A percentile compares a stretch with the other conserved stretches of the same genome.
phyloP scores from a whole-genome alignment of 805 yeast genomes.

The Suhomyces canberraensis region DNA sequence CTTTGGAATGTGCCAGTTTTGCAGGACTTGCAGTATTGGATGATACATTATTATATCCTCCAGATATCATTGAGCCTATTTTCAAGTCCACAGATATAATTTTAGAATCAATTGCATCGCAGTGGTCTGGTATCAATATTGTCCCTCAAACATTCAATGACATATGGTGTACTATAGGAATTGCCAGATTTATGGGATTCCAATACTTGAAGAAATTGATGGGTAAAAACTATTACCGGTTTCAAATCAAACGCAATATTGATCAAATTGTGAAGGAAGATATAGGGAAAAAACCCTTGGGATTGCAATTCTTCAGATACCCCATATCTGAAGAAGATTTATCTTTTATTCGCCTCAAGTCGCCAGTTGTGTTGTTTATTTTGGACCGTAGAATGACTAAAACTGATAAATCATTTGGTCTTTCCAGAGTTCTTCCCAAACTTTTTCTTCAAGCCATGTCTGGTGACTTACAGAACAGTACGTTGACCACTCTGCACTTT shows the following conservation, averaged over 20 bases:
- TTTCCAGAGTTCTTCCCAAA: constrained; percentile 87
- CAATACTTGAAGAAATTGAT: constrained; percentile 66
- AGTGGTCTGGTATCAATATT: constrained; percentile 92
- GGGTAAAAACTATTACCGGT: constrained; percentile 83
- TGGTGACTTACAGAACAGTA: constrained; percentile 79
- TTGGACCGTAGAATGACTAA: constrained; percentile 92
- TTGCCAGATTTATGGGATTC: constrained; percentile 77
- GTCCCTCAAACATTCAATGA: constrained; percentile 78
- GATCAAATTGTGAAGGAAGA: constrained; percentile 72
- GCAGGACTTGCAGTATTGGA: constrained; percentile 68
- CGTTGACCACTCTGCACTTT: constrained; percentile 77
- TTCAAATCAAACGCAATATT: constrained; percentile 58
- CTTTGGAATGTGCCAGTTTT: constrained; percentile 52
- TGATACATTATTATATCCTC: constrained; percentile 64
- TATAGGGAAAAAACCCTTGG: constrained; percentile 78
- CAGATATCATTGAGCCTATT: constrained; percentile 75
- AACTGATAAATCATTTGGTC: constrained; percentile 90
- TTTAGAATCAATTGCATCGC: constrained; percentile 71
- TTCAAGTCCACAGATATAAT: constrained; percentile 65
- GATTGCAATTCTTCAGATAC: constrained; percentile 58
- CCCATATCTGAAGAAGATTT: constrained; percentile 65
- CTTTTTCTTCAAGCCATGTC: constrained; percentile 92
- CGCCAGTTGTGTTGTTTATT: constrained; percentile 82
- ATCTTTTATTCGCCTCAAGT: constrained; percentile 68
- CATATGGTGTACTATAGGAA: constrained; percentile 86